Evolutionary conservation across 257 asterid genomes (phyloP).

Genomic region (Paraleonurus japonicus): DNA sequence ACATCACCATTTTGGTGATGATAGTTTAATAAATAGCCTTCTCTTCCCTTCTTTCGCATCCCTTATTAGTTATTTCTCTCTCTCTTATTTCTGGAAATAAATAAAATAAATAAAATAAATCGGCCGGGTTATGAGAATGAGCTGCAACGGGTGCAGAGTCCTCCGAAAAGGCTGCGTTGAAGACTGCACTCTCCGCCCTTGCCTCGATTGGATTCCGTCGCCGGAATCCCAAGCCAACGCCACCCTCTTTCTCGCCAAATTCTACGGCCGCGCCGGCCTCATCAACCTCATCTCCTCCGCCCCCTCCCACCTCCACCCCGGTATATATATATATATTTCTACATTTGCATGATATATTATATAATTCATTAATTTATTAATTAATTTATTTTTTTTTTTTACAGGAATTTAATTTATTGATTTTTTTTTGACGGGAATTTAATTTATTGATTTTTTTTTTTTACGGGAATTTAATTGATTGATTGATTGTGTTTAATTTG

Average conservation of each 20-base stretch:
- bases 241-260: slow-evolving; percentile 79
- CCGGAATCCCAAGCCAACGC: slow-evolving; percentile 80
- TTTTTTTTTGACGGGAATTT: no score
- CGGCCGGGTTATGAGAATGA: no score
- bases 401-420: no score
- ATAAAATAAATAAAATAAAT: no score
- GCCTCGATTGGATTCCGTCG: slow-evolving; percentile 63
- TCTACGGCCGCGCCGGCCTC: slow-evolving; percentile 90
- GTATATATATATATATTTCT: slow-evolving; percentile 22
- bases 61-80: neutral
- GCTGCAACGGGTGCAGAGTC: slow-evolving; percentile 87
- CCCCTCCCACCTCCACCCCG: slow-evolving; percentile 63
- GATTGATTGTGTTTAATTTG: no score
- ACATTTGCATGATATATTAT: neutral
- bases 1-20: slow-evolving; percentile 12
- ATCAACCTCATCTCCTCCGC: slow-evolving; percentile 66
- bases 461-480: no score
- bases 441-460: no score
- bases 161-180: slow-evolving; percentile 84
- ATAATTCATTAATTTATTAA: no score
- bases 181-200: slow-evolving; percentile 56
- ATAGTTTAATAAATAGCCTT: slow-evolving; percentile 28
- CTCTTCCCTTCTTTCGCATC: slow-evolving; percentile 29
- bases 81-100: neutral
- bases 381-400: no score